These are phyloP conservation scores for Odontarrhena argentea DNA, from an alignment of 345 rosid genomes.

Conservation along the genomic window DNA sequence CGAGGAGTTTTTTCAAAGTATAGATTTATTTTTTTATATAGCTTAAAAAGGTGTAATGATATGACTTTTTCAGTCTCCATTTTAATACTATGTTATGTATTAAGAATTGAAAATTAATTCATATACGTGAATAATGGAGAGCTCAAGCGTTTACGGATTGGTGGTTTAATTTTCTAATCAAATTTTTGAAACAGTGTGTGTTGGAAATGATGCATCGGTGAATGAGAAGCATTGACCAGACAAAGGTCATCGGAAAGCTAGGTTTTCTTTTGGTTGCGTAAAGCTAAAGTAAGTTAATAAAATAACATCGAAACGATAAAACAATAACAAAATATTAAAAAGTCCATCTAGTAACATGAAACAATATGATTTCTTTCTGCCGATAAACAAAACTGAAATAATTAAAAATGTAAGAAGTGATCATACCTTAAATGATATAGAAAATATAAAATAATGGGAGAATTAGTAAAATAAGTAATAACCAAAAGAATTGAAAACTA, in stretches of 20 bases:
- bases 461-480: too few species aligned
- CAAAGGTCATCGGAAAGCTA: slow-evolving; percentile 40
- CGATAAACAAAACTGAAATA: too few species aligned
- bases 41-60: slow-evolving; percentile 24
- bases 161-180: slow-evolving; percentile 5
- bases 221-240: slow-evolving; percentile 31
- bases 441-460: too few species aligned
- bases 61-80: not conserved
- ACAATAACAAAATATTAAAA: too few species aligned
- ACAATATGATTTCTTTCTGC: too few species aligned
- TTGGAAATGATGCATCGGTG: slow-evolving; percentile 27
- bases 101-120: not conserved
- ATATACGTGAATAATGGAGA: slow-evolving; percentile 21
- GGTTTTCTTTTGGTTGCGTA: slow-evolving; percentile 20
- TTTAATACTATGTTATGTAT: not conserved
- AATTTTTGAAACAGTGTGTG: not conserved
- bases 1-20: slow-evolving; percentile 26
- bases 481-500: too few species aligned
- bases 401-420: too few species aligned
- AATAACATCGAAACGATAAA: not conserved
- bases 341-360: too few species aligned
- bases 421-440: too few species aligned
- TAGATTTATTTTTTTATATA: not conserved
- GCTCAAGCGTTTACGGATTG: slow-evolving; percentile 2
- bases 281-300: slow-evolving; percentile 24